Evolutionary conservation across 805 yeast genomes (phyloP).

Genomic region (Saccharomycopsis fermentans): DNA sequence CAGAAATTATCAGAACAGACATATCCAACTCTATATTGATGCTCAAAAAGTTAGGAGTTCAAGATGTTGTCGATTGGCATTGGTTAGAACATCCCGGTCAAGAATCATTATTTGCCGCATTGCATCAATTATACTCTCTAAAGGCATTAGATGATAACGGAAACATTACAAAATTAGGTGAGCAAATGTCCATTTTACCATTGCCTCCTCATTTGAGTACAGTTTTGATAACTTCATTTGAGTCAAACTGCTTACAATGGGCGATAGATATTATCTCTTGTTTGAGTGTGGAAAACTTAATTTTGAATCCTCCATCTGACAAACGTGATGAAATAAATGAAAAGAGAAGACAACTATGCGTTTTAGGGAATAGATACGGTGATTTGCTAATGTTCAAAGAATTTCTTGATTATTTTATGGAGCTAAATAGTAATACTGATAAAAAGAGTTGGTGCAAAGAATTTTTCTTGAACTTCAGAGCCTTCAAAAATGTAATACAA

Average conservation of each 20-base stretch:
- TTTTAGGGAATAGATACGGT: constrained; percentile 64
- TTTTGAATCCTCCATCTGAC: constrained; percentile 72
- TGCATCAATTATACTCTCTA: constrained; percentile 66
- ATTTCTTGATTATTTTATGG: constrained; percentile 46
- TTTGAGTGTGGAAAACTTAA: constrained; percentile 80
- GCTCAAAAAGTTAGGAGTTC: constrained; percentile 72
- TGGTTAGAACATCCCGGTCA: constrained; percentile 91
- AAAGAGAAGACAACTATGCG: constrained; percentile 57
- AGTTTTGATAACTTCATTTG: constrained; percentile 64
- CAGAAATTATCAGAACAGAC: constrained; percentile 84
- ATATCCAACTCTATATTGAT: constrained; percentile 76
- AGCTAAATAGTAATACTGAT: constrained; percentile 40
- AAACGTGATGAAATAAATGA: constrained; percentile 77
- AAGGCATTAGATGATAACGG: constrained; percentile 75
- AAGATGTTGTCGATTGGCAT: constrained; percentile 75
- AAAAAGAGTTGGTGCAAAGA: constrained; percentile 77
- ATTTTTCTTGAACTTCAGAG: constrained; percentile 64
- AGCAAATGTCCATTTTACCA: constrained; percentile 80
- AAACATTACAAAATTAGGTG: constrained; percentile 67
- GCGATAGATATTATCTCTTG: constrained; percentile 89
- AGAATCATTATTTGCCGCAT: constrained; percentile 63
- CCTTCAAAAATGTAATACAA: constrained; percentile 64
- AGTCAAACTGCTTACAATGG: constrained; percentile 41
- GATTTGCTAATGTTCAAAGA: constrained; percentile 80
- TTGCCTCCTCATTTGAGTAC: constrained; percentile 87